Conservation (phyloP, 1,139 yeast genomes). For the Blastobotrys aristatus region DNA sequence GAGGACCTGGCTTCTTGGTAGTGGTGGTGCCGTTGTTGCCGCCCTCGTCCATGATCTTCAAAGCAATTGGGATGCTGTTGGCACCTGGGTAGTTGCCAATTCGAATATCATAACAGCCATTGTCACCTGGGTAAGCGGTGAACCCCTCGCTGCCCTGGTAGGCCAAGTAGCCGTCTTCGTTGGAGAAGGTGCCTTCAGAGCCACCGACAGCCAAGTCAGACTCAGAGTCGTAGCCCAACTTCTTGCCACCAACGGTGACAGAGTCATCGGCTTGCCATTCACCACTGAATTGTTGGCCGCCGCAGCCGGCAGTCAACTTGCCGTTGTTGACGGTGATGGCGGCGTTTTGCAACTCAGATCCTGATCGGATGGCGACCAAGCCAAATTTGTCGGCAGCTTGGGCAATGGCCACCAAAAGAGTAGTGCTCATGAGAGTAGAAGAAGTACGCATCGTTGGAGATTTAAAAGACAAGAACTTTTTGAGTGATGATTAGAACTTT, state of each 20-base stretch:
- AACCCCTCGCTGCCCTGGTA: conserved; percentile 17
- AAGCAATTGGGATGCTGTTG: conserved; percentile 15
- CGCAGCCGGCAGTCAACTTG: conserved; percentile 9
- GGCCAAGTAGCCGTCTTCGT: conserved; percentile 14
- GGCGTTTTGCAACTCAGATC: conserved; percentile 15
- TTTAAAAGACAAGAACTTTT: too few relatives aligned
- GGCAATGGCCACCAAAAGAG: conserved; percentile 6
- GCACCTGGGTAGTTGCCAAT: conserved; percentile 16
- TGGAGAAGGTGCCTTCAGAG: conserved; percentile 7
- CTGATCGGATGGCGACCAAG: conserved; percentile 11
- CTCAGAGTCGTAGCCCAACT: neutral
- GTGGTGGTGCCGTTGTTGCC: neutral
- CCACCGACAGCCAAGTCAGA: neutral
- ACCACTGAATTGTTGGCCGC: conserved; percentile 8
- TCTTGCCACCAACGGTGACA: neutral
- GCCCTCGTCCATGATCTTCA: conserved; percentile 4
- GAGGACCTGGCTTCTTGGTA: neutral
- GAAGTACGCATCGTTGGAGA: neutral
- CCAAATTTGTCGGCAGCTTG: conserved; percentile 5
- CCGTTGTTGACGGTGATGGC: conserved; percentile 5
- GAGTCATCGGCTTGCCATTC: conserved; percentile 4
- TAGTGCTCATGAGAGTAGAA: neutral
- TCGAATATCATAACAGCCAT: conserved; percentile 16
- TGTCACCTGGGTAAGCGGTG: conserved; percentile 16
- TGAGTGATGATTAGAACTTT: too few relatives aligned